A percentile compares a stretch with the other conserved stretches of the same genome.
Evolutionary conservation across 192 early-diverging fungal species (phyloP).

Genomic region (Entomortierella beljakovae): DNA sequence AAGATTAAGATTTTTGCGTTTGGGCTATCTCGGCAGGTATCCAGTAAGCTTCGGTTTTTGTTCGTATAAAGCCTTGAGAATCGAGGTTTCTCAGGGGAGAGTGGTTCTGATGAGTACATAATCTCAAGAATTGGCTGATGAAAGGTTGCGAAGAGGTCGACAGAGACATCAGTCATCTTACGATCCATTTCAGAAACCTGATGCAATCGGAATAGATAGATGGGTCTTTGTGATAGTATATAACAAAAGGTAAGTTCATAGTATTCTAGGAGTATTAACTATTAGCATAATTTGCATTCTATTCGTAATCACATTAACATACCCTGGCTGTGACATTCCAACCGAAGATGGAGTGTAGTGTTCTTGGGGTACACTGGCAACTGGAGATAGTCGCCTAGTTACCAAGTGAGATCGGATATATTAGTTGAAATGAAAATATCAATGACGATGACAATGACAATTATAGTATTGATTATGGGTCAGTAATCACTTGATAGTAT

Average conservation of each 20-base stretch:
- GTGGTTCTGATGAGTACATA: not conserved
- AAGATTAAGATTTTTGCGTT: conserved; percentile 26
- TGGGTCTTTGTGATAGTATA: conserved; percentile 1
- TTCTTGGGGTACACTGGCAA: conserved; percentile 22
- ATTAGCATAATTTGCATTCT: too few relatives aligned
- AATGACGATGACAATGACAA: not conserved
- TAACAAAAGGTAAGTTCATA: not conserved
- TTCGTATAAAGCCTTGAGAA: conserved; percentile 37
- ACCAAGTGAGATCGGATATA: too few relatives aligned
- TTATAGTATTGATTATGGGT: not conserved
- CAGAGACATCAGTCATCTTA: conserved; percentile 41
- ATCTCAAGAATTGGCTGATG: conserved; percentile 29
- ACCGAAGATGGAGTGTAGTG: conserved; percentile 12
- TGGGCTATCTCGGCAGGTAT: conserved; percentile 16
- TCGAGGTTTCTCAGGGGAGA: conserved; percentile 15
- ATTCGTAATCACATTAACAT: too few relatives aligned
- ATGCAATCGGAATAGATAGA: conserved; percentile 39
- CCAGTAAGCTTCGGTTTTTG: conserved; percentile 31
- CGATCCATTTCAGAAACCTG: conserved; percentile 25
- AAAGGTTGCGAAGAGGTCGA: conserved; percentile 22
- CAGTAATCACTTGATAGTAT: not conserved
- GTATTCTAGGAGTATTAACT: too few relatives aligned
- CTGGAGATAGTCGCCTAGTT: conserved; percentile 13
- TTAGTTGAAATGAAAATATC: not conserved
- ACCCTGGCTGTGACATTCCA: conserved; percentile 28